These are phyloP conservation scores for Phlebiopsis gigantea DNA, from an alignment of 768 basidiomycete genomes.

Conservation along the genomic window DNA sequence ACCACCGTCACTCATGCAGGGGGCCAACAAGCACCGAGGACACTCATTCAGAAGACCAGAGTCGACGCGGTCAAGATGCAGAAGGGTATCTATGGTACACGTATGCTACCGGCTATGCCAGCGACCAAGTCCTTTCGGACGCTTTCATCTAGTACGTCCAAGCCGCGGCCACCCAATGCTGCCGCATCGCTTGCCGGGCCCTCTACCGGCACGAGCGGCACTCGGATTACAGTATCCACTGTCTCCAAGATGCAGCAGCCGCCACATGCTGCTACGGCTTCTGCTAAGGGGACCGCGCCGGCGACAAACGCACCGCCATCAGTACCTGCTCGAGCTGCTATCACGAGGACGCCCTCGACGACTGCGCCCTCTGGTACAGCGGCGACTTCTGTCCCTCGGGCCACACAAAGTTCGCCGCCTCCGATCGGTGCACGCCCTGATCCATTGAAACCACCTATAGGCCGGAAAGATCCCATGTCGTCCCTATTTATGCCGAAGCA, in stretches of 20 bases:
- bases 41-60: conserved; percentile 74
- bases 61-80: conserved; percentile 65
- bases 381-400: conserved; percentile 6
- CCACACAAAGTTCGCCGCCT: conserved; percentile 7
- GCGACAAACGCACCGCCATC: not conserved
- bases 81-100: conserved; percentile 51
- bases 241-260: conserved; percentile 24
- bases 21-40: conserved; percentile 50
- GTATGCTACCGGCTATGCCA: conserved; percentile 51
- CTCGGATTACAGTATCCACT: conserved; percentile 48
- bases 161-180: conserved; percentile 22
- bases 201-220: conserved; percentile 16
- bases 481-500: conserved; percentile 72
- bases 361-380: not conserved
- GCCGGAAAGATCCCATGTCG: conserved; percentile 62
- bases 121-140: conserved; percentile 38
- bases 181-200: conserved; percentile 24
- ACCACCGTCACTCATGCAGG: conserved; percentile 25
- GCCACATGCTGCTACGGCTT: conserved; percentile 6
- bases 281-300: conserved; percentile 7
- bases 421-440: conserved; percentile 11
- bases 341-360: not conserved
- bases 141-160: conserved; percentile 5
- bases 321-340: not conserved
- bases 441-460: conserved; percentile 26